These are phyloP conservation scores for Paralagenidium karlingii DNA, from an alignment of 352 stramenopile species.

Conservation along the genomic window DNA sequence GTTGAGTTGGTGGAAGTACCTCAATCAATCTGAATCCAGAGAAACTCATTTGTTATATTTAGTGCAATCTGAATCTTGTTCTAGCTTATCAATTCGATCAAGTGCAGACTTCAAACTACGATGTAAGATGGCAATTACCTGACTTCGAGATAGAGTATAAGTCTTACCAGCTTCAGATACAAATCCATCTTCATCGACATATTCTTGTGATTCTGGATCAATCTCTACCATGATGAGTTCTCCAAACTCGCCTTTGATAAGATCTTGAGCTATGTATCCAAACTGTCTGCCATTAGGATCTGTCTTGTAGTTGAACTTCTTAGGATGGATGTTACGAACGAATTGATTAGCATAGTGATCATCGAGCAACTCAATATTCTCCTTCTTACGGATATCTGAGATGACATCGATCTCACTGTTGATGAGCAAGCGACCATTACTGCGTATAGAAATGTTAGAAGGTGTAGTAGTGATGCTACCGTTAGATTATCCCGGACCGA, in stretches of 20 bases:
- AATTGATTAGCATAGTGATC: conserved; percentile 6
- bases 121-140: too few relatives aligned
- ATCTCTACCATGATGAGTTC: not conserved
- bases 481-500: not conserved
- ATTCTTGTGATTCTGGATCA: conserved; percentile 2
- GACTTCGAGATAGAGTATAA: too few relatives aligned
- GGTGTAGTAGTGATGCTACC: not conserved
- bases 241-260: conserved; percentile 4
- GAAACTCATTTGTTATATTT: conserved; percentile 5
- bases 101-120: too few relatives aligned
- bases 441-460: not conserved
- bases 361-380: conserved; percentile 5
- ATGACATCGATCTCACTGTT: conserved; percentile 5
- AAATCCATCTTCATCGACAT: conserved; percentile 6
- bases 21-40: conserved; percentile 6
- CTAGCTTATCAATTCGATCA: not conserved
- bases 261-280: conserved; percentile 6
- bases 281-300: conserved; percentile 6
- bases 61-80: not conserved
- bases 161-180: conserved; percentile 5
- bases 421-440: not conserved
- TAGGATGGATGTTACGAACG: conserved; percentile 3
- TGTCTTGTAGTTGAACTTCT: conserved; percentile 5
- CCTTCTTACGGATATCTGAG: conserved; percentile 2
- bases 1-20: conserved; percentile 6